A percentile compares a stretch with the other conserved stretches of the same genome.
Evolutionary conservation across 2,329 filamentous ascomycete species (phyloP).

Genomic region (Claviceps sp.): DNA sequence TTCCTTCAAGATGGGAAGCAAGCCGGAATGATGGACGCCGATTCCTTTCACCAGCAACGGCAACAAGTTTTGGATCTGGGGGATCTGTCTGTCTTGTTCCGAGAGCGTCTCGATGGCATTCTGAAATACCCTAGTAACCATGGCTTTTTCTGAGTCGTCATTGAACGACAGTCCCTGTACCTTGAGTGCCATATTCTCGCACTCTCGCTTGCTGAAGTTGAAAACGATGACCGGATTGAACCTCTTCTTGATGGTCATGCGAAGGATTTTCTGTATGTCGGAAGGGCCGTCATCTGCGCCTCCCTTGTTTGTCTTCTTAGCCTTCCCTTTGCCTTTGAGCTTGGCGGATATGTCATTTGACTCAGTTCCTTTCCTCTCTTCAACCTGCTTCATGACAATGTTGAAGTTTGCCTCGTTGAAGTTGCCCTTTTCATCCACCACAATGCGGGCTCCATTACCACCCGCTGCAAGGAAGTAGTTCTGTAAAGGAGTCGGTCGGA

Average conservation of each 20-base stretch:
- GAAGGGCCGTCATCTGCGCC: constrained; percentile 58
- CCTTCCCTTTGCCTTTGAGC: constrained; percentile 74
- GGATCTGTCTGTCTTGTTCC: constrained; percentile 76
- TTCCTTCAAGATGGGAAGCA: constrained; percentile 92
- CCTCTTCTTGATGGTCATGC: constrained; percentile 96
- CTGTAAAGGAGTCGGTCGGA: constrained; percentile 88
- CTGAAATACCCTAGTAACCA: constrained; percentile 88
- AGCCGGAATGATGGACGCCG: constrained; percentile 90
- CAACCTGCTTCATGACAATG: constrained; percentile 82
- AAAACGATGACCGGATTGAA: constrained; percentile 98
- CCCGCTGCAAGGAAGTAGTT: constrained; percentile 96
- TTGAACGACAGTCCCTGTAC: constrained; percentile 88
- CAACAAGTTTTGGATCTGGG: constrained; percentile 82
- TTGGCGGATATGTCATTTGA: constrained; percentile 67
- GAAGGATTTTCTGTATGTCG: constrained; percentile 95
- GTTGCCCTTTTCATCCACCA: constrained; percentile 92
- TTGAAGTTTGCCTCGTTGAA: constrained; percentile 98
- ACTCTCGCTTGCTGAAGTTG: constrained; percentile 97
- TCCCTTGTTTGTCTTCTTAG: constrained; percentile 85
- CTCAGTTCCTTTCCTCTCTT: constrained; percentile 76
- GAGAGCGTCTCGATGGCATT: constrained; percentile 88
- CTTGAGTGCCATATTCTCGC: constrained; percentile 76
- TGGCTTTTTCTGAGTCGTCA: constrained; percentile 84
- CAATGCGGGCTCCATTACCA: constrained; percentile 80
- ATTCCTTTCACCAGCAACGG: constrained; percentile 84